Conservation (phyloP, 2,329 filamentous ascomycete genomes). For the Trichoderma sp. region DNA sequence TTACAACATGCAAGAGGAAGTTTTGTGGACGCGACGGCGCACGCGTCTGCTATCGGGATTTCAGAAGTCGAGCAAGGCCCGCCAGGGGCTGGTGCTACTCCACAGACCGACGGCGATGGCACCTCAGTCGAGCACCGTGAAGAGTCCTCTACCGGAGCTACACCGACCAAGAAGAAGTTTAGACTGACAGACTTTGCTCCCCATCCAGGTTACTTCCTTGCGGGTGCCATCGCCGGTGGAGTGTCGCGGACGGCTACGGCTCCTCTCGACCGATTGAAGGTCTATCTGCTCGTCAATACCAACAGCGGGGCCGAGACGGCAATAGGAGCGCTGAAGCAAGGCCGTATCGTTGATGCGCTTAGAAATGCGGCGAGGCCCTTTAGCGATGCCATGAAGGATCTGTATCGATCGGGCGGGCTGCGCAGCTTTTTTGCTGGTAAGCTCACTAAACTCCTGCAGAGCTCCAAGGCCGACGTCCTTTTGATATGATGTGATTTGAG, state of each 20-base stretch:
- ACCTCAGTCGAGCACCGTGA: conserved; percentile 31
- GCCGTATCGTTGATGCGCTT: conserved; percentile 61
- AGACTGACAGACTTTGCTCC: conserved; percentile 68
- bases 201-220: conserved; percentile 95
- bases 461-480: neutral
- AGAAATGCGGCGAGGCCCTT: conserved; percentile 68
- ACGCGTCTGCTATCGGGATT: conserved; percentile 25
- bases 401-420: conserved; percentile 83
- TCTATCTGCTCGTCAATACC: conserved; percentile 94
- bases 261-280: conserved; percentile 93
- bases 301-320: conserved; percentile 49
- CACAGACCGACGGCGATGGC: conserved; percentile 35
- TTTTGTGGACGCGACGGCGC: conserved; percentile 20
- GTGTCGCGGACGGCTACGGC: conserved; percentile 94
- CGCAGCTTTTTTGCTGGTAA: conserved; percentile 89
- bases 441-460: conserved; percentile 29
- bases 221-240: conserved; percentile 90
- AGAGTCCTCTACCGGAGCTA: conserved; percentile 35
- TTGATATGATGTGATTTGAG: neutral
- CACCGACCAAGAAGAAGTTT: conserved; percentile 41
- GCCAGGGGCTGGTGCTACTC: conserved; percentile 24
- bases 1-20: conserved; percentile 18
- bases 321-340: conserved; percentile 65
- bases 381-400: conserved; percentile 66
- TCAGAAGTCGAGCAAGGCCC: conserved; percentile 27